Evolutionary conservation across 768 basidiomycete genomes (phyloP), one percentile per base, ranked within the genome.

Genomic region (Rhizopogon vinicolor): DNA sequence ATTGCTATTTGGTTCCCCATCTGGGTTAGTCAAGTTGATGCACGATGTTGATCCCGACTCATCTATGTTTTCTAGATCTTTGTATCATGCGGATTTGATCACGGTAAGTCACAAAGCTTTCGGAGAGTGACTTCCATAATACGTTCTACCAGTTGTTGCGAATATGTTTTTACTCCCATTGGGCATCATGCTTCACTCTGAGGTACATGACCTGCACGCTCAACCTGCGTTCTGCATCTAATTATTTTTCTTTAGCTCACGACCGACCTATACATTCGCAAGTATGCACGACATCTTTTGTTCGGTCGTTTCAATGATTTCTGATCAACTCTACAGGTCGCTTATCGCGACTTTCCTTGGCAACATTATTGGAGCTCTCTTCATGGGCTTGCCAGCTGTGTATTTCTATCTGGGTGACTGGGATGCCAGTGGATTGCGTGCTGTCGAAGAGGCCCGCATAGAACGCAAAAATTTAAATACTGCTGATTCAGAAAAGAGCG

Each of bases 81-180:
- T 64, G 87, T 89, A 6, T 77, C 88, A 0, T 85, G 84, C 58
- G 79, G 80, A 13, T 87, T 77, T 59, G 87, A 89, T 61, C 87
- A 89, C 73, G 84, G 87, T 82, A 65, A 53, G 75, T 58, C 54
- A 49, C 41, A 7, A n/a, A 29, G 18, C 29, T 18, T 13, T 28
- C 45, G 43, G 44, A 37, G 7, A 12, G 19, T 6, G 5, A 7
- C n/a, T 8, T 48, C 35, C 58, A 43, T 43, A 7, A 33, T 52
- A 48, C n/a, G 31, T 51, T 31, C 33, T 37, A 44, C 16, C 44
- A 86, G 85, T 87, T 9, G 71, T 87, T 28, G 87, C 87, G 19
- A 89, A 89, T 65, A 89, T 89, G 87, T 89, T 84, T 66, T 87
- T 81, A 3, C 70, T 89, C 7, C 85, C 86, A 0, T 66, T 89